Base-by-base conservation (phyloP, 2,329 filamentous ascomycete genomes). In the Whalleya microplaca region DNA sequence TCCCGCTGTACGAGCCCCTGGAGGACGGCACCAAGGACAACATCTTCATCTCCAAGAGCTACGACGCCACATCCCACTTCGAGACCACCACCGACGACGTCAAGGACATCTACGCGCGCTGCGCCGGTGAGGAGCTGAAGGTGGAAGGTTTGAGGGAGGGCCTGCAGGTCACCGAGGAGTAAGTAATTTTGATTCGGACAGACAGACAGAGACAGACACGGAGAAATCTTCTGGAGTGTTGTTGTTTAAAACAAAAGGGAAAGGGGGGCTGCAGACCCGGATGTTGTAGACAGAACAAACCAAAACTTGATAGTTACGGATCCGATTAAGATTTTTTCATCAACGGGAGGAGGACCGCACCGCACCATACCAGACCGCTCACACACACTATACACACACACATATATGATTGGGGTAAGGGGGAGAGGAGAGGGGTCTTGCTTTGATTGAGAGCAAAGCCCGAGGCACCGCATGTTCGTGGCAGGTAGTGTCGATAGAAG, bases 11-110 rank as follows among this genome's bases (percentile, higher is more conserved):
- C 76, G 92, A 96, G 78, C 96, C 95, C 20, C 75, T 94, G 47
- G 90, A 91, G 70, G 85, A 88, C 70, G 95, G 95, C 62, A 82
- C 80, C 66, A 89, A 87, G 67, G 93, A 97, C 80, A 93, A 93
- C 76, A 89, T 99, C 75, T 99, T 92, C 80, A 92, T 99, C 73
- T 96, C 92, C 70, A 97, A 96, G 87, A 96, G 92, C 80, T 99
- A 99, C 78, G 96, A 99, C 71, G 92, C 96, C 51, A 96, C 91
- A 63, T 96, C 91, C 75, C 95, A 99, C 82, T 99, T 99, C 71
- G 95, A 99, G 85, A 97, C 92, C 37, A 84, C 80, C 45, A 84
- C 83, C 78, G 95, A 97, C 74, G 94, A 99, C 75, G 93, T 99
- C 72, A 89, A 88, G 79, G 91, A 98, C 73, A 91, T 99, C 68